These are phyloP conservation scores for Capillidium rhysosporum DNA, from an alignment of 371 early-diverging fungal genomes.

Conservation along the genomic window DNA sequence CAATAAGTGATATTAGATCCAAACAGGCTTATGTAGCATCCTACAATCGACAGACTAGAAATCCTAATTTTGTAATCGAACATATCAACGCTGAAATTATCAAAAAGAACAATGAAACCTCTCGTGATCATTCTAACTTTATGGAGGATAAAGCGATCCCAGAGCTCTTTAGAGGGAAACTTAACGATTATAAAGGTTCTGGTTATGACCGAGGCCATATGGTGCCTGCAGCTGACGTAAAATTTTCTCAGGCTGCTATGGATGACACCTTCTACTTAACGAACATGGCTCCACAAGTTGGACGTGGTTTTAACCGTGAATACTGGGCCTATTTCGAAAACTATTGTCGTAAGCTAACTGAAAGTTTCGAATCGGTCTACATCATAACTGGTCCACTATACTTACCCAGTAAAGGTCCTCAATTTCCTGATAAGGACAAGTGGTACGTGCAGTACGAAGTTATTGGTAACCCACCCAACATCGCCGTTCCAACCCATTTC, in stretches of 20 bases:
- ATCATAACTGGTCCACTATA: constrained; percentile 65
- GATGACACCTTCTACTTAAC: constrained; percentile 57
- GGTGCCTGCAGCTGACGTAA: constrained; percentile 68
- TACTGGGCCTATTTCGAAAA: constrained; percentile 66
- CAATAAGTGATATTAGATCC: constrained; percentile 2
- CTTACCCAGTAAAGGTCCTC: constrained; percentile 39
- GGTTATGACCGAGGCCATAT: constrained; percentile 71
- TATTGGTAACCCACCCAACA: constrained; percentile 69
- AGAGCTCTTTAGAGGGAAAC: constrained; percentile 35
- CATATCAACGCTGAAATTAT: constrained; percentile 48
- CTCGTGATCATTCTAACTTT: constrained; percentile 43
- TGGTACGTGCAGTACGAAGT: constrained; percentile 73
- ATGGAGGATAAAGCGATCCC: constrained; percentile 44
- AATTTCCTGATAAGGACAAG: constrained; percentile 47
- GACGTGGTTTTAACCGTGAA: constrained; percentile 61
- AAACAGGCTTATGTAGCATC: constrained; percentile 28
- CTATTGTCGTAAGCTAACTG: constrained; percentile 45
- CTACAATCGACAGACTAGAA: constrained; percentile 53
- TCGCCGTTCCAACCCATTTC: constrained; percentile 86
- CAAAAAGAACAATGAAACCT: constrained; percentile 23
- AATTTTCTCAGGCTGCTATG: constrained; percentile 42
- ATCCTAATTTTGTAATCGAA: constrained; percentile 68
- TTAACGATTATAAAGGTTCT: constrained; percentile 44
- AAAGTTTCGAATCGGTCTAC: constrained; percentile 43
- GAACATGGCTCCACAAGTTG: constrained; percentile 69